Conservation (phyloP, 805 yeast species). For the Candida alai region DNA sequence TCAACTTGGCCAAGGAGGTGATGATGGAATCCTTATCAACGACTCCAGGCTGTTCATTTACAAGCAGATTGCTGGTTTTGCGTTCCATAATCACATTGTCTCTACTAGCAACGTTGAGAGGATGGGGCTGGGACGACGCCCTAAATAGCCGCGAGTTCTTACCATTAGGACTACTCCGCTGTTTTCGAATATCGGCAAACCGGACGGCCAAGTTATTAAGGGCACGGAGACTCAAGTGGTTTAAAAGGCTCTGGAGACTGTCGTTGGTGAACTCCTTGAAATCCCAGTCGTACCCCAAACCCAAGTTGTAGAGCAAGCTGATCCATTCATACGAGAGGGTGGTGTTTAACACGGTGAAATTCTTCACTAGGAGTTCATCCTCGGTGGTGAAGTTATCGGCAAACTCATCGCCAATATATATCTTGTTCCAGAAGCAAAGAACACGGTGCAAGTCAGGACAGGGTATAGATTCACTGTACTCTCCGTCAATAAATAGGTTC, state of each 20-base stretch:
- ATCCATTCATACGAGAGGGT: constrained; percentile 50
- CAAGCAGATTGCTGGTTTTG: constrained; percentile 1
- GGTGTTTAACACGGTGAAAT: constrained; percentile 36
- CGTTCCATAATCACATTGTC: neutral
- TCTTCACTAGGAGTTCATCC: constrained; percentile 31
- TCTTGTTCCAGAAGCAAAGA: constrained; percentile 30
- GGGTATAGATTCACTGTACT: constrained; percentile 42
- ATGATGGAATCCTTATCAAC: constrained; percentile 14
- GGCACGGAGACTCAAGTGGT: constrained; percentile 36
- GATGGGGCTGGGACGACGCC: neutral
- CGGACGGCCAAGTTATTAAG: constrained; percentile 34
- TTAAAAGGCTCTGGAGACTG: constrained; percentile 36
- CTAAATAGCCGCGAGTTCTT: constrained; percentile 2
- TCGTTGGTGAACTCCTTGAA: constrained; percentile 32
- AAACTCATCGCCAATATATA: constrained; percentile 28
- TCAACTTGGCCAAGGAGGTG: constrained; percentile 14
- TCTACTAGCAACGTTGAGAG: too few species aligned
- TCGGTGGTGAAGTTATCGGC: constrained; percentile 5
- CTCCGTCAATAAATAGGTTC: constrained; percentile 48
- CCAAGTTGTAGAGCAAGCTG: constrained; percentile 40
- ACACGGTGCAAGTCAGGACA: constrained; percentile 29
- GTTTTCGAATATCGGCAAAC: constrained; percentile 25
- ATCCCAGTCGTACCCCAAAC: constrained; percentile 47
- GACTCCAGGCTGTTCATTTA: constrained; percentile 4
- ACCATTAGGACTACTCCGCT: constrained; percentile 5